Evolutionary conservation across 164 flowering plant genomes (phyloP).

Genomic region (Chimonanthus salicifolius): DNA sequence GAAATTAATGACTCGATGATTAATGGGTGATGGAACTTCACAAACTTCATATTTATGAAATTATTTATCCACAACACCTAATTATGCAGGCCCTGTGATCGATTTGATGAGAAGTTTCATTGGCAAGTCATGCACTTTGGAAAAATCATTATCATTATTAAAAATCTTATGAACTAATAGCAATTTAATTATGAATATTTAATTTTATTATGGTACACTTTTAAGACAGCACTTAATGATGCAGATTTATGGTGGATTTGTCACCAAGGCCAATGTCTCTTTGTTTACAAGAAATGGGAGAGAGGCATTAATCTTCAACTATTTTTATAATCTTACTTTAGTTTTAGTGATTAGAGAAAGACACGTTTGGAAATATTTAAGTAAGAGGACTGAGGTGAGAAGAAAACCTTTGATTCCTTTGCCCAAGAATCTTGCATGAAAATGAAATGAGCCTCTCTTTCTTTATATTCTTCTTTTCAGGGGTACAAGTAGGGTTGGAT

Average conservation of each 20-base stretch:
- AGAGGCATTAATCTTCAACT: not conserved
- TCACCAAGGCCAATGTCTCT: not conserved
- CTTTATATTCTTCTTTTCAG: too few species aligned
- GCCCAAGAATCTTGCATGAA: not conserved
- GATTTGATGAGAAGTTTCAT: too few species aligned
- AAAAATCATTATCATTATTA: not conserved
- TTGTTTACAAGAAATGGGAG: not conserved
- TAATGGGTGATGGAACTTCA: too few species aligned
- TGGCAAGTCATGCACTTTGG: not conserved
- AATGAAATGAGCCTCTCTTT: not conserved
- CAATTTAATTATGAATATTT: too few species aligned
- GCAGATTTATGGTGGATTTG: conserved; percentile 8
- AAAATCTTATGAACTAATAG: not conserved
- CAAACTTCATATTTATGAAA: too few species aligned
- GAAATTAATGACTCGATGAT: too few species aligned
- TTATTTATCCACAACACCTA: too few species aligned
- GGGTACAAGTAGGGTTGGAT: too few species aligned
- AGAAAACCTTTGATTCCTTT: not conserved
- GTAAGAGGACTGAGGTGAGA: not conserved
- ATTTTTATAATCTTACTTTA: too few species aligned
- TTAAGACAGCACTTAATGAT: conserved; percentile 1
- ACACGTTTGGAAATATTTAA: not conserved
- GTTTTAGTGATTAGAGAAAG: not conserved
- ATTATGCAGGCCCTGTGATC: too few species aligned
- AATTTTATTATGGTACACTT: too few species aligned